Percentiles rank a stretch among this genome's conserved stretches.
Conservation (phyloP, 495 filamentous ascomycete genomes). For the Aspergillus ellipticus region DNA sequence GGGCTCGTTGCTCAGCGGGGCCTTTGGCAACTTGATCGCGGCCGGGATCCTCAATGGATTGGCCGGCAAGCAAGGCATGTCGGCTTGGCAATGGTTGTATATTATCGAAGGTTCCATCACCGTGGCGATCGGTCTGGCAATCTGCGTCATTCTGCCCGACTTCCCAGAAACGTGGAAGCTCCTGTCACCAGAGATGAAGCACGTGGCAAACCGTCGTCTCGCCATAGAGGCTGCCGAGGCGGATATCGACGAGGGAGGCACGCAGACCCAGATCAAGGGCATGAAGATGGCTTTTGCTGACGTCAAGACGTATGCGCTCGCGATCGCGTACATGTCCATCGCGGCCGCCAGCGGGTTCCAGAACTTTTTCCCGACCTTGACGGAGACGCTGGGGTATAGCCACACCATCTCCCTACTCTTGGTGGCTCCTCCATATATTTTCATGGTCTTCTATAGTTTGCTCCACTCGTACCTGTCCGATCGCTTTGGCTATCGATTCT, state of each 20-base stretch:
- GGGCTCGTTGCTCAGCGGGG: conserved; percentile 58
- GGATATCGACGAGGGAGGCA: conserved; percentile 46
- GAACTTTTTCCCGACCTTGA: conserved; percentile 53
- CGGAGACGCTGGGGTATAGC: conserved; percentile 38
- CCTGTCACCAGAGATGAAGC: conserved; percentile 45
- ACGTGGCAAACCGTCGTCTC: conserved; percentile 47
- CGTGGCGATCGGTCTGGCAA: conserved; percentile 34
- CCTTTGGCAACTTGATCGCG: conserved; percentile 62
- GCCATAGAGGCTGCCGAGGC: conserved; percentile 46
- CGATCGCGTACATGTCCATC: conserved; percentile 49
- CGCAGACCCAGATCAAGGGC: conserved; percentile 46
- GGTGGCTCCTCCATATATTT: conserved; percentile 52
- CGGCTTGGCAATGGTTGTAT: conserved; percentile 52
- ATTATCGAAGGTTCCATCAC: conserved; percentile 48
- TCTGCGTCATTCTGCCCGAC: conserved; percentile 44
- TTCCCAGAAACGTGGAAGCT: conserved; percentile 48
- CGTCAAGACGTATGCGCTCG: conserved; percentile 48
- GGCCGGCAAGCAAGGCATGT: conserved; percentile 35
- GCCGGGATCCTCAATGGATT: conserved; percentile 48
- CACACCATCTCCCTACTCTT: conserved; percentile 44
- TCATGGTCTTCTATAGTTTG: conserved; percentile 50
- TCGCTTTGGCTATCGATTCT: conserved; percentile 42
- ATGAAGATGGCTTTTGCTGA: conserved; percentile 51
- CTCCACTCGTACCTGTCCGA: conserved; percentile 46
- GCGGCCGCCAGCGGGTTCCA: conserved; percentile 51